A percentile compares a stretch with the other conserved stretches of the same genome.
phyloP scores from a whole-genome alignment of 495 filamentous ascomycete genomes.

The Penicillium tannophilum region DNA sequence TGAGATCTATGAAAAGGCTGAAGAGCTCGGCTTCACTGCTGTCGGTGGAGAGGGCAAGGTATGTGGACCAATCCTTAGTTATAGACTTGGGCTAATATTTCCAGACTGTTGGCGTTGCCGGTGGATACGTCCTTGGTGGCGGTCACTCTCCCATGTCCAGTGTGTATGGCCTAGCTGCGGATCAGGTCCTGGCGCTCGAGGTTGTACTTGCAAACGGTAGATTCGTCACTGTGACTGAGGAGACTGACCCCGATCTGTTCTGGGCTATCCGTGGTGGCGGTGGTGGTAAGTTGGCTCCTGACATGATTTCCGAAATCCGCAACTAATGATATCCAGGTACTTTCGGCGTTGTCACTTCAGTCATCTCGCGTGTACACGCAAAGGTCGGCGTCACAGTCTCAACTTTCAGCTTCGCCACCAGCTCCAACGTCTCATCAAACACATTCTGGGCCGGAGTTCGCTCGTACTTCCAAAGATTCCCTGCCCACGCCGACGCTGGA shows the following conservation, averaged over 20 bases:
- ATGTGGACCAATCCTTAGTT: slow-evolving; percentile 1
- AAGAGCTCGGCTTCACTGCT: slow-evolving; percentile 48
- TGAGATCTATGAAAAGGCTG: slow-evolving; percentile 52
- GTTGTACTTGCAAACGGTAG: slow-evolving; percentile 60
- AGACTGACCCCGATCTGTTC: slow-evolving; percentile 60
- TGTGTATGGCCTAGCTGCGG: slow-evolving; percentile 54
- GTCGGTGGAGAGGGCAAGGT: slow-evolving; percentile 57
- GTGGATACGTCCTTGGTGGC: slow-evolving; percentile 47
- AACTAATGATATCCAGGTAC: neutral
- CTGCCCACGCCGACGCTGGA: slow-evolving; percentile 50
- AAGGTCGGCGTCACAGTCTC: slow-evolving; percentile 44
- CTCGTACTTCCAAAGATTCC: slow-evolving; percentile 50
- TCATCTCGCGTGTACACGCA: slow-evolving; percentile 48
- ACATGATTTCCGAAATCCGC: neutral
- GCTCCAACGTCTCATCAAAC: slow-evolving; percentile 33
- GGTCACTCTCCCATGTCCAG: slow-evolving; percentile 54
- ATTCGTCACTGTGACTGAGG: slow-evolving; percentile 51
- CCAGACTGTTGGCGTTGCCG: slow-evolving; percentile 41
- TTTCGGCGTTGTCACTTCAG: slow-evolving; percentile 50
- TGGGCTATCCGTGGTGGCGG: slow-evolving; percentile 48
- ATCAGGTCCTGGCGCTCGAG: slow-evolving; percentile 47
- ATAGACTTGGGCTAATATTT: neutral
- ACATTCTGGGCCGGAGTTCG: slow-evolving; percentile 54
- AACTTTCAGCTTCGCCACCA: slow-evolving; percentile 42
- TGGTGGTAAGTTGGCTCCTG: slow-evolving; percentile 37